phyloP scores from a whole-genome alignment of 805 yeast genomes.

The Ogataea methylovora region DNA sequence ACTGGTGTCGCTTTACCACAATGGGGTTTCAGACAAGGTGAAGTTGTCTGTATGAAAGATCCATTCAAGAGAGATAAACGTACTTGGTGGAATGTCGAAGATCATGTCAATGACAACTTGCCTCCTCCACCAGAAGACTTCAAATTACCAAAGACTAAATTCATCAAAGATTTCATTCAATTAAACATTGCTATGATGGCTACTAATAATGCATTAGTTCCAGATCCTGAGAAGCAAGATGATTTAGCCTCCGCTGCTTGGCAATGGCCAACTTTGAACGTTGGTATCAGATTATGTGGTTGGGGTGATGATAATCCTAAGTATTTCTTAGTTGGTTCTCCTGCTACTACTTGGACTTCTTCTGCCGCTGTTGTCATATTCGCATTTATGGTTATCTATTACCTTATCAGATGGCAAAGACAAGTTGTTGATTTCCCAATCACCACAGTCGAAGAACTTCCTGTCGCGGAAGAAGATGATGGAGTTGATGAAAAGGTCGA shows the following conservation, averaged over 20 bases:
- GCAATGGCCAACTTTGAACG: slow-evolving; percentile 83
- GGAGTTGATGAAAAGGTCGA: slow-evolving; percentile 9
- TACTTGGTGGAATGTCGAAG: slow-evolving; percentile 85
- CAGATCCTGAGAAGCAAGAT: slow-evolving; percentile 71
- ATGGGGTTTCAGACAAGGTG: slow-evolving; percentile 86
- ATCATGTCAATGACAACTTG: slow-evolving; percentile 51
- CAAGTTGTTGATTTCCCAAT: slow-evolving; percentile 54
- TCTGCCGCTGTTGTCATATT: slow-evolving; percentile 50
- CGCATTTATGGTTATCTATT: slow-evolving; percentile 35
- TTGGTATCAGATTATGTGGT: slow-evolving; percentile 69
- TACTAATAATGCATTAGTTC: slow-evolving; percentile 73
- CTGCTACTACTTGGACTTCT: slow-evolving; percentile 73
- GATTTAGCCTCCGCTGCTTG: slow-evolving; percentile 66
- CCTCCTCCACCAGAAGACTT: slow-evolving; percentile 55
- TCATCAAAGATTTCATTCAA: slow-evolving; percentile 69
- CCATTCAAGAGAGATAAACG: slow-evolving; percentile 72
- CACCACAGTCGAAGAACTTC: slow-evolving; percentile 1
- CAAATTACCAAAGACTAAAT: slow-evolving; percentile 65
- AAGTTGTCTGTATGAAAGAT: slow-evolving; percentile 70
- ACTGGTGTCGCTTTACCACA: slow-evolving; percentile 62
- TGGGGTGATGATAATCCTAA: slow-evolving; percentile 56
- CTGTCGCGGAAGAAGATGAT: background rate
- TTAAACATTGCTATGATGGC: slow-evolving; percentile 84
- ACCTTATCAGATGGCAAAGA: slow-evolving; percentile 75
- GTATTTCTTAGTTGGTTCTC: slow-evolving; percentile 69